Evolutionary conservation across 352 stramenopile species (phyloP).

Genomic region (Phytophthora brassicae): DNA sequence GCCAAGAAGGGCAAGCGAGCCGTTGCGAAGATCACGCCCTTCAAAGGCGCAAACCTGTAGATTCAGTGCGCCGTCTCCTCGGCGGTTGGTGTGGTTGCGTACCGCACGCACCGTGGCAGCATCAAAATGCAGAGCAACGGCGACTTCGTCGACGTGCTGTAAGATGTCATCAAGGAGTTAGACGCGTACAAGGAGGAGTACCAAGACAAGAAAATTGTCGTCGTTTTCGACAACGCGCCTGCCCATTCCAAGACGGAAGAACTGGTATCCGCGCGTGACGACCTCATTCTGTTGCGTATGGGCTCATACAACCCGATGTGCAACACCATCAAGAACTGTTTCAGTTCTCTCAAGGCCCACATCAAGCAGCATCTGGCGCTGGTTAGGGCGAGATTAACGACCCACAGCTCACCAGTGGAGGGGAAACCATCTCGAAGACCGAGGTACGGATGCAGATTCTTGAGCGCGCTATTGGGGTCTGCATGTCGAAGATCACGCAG

Average conservation of each 20-base stretch:
- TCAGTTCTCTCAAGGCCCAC: slow-evolving; percentile 8
- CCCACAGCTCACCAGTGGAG: neutral
- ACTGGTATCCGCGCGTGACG: neutral
- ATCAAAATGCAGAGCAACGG: slow-evolving; percentile 31
- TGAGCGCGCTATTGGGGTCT: neutral
- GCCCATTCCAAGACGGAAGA: slow-evolving; percentile 16
- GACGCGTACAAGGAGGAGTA: slow-evolving; percentile 8
- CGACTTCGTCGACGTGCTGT: slow-evolving; percentile 14
- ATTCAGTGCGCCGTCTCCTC: slow-evolving; percentile 21
- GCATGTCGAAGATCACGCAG: neutral
- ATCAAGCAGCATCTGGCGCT: slow-evolving; percentile 13
- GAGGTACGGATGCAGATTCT: slow-evolving; percentile 1
- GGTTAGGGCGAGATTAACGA: neutral
- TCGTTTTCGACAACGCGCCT: slow-evolving; percentile 29
- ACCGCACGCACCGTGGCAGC: slow-evolving; percentile 10
- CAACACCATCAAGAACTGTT: slow-evolving; percentile 31
- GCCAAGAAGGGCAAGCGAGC: slow-evolving; percentile 8
- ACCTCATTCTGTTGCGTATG: slow-evolving; percentile 24
- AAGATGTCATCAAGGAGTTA: slow-evolving; percentile 8
- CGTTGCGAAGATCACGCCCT: neutral
- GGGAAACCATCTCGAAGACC: neutral
- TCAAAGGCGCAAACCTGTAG: slow-evolving; percentile 25
- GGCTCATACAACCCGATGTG: slow-evolving; percentile 23
- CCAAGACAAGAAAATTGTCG: slow-evolving; percentile 24
- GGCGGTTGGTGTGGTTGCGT: slow-evolving; percentile 4